These are phyloP conservation scores for Aspergillus steynii DNA, from an alignment of 495 filamentous ascomycete species.

Conservation along the genomic window DNA sequence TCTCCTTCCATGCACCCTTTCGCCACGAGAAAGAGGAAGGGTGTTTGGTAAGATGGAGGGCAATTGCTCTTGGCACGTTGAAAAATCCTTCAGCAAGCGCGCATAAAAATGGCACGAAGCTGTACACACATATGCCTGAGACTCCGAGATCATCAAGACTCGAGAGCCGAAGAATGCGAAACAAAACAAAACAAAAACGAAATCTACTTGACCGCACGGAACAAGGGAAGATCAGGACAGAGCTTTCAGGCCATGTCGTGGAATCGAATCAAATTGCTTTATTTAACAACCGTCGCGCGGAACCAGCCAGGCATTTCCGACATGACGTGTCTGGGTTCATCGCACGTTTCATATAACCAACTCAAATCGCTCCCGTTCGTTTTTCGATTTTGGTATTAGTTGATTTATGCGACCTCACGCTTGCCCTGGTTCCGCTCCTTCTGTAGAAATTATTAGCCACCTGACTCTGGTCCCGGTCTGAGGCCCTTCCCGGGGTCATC, in stretches of 20 bases:
- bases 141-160: constrained; percentile 3
- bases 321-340: constrained; percentile 31
- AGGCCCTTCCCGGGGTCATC: background rate
- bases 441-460: constrained; percentile 61
- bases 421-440: constrained; percentile 98
- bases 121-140: constrained; percentile 99
- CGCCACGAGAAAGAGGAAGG: constrained; percentile 58
- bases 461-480: background rate
- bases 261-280: constrained; percentile 23
- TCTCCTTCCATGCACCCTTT: constrained; percentile 85
- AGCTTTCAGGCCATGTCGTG: constrained; percentile 14
- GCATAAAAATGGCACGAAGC: constrained; percentile 74
- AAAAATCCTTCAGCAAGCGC: constrained; percentile 92
- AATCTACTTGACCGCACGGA: constrained; percentile 7
- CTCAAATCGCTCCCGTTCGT: constrained; percentile 40
- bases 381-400: constrained; percentile 31
- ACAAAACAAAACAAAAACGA: constrained; percentile 2
- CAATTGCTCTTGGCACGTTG: constrained; percentile 82
- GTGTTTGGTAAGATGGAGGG: constrained; percentile 95
- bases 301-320: constrained; percentile 18
- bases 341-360: constrained; percentile 41
- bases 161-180: constrained; percentile 8
- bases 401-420: constrained; percentile 79
- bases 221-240: background rate
- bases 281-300: constrained; percentile 21